Evolutionary conservation across 1,284 basidiomycete genomes (phyloP).

Genomic region (Vanrija sp.): DNA sequence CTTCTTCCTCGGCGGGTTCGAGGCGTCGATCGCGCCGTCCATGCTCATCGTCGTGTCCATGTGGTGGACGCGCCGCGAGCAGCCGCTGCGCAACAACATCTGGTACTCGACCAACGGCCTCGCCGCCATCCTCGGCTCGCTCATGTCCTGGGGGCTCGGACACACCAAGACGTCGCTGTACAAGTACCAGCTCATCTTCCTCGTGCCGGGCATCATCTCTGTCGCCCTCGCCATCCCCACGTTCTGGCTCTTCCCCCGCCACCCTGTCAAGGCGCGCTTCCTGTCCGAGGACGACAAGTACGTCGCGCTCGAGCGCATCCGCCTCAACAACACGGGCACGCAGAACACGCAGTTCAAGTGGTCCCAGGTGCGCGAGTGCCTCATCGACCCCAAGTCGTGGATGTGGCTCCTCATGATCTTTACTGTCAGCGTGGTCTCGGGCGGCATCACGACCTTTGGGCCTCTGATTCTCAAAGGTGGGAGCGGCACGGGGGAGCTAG

Average conservation of each 20-base stretch:
- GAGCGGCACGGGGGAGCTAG: neutral
- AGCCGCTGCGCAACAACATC: constrained; percentile 25
- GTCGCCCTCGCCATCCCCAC: constrained; percentile 25
- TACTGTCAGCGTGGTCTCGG: constrained; percentile 29
- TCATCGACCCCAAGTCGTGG: constrained; percentile 41
- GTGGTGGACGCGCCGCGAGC: constrained; percentile 40
- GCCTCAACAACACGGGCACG: constrained; percentile 46
- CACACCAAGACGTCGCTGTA: constrained; percentile 23
- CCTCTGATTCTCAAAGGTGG: constrained; percentile 10
- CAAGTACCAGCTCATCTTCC: constrained; percentile 51
- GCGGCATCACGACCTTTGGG: constrained; percentile 41
- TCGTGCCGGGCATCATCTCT: constrained; percentile 50
- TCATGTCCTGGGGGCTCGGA: constrained; percentile 37
- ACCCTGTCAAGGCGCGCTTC: constrained; percentile 42
- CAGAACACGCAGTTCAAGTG: constrained; percentile 34
- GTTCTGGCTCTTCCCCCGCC: constrained; percentile 34
- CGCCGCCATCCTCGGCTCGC: constrained; percentile 18
- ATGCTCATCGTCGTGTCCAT: constrained; percentile 27
- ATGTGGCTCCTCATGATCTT: constrained; percentile 32
- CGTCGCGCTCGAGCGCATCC: constrained; percentile 47
- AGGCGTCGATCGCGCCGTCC: constrained; percentile 25
- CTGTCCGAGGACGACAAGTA: constrained; percentile 43
- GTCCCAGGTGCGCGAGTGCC: constrained; percentile 41
- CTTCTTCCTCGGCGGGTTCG: constrained; percentile 28
- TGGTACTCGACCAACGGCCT: constrained; percentile 25